Base-by-base conservation (phyloP, 331 rosid species). In the Dryas integrifolia region DNA sequence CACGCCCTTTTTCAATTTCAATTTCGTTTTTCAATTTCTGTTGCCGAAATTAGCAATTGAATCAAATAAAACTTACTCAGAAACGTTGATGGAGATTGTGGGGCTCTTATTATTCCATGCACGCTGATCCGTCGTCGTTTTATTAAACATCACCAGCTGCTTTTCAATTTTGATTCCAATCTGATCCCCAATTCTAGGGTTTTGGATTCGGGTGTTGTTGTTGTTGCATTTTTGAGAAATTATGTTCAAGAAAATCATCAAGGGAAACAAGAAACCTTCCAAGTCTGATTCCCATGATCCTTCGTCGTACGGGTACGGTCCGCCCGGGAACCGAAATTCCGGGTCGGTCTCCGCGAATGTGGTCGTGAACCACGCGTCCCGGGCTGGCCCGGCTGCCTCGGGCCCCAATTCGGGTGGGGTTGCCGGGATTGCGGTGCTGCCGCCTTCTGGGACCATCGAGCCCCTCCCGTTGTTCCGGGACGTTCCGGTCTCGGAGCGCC, bases 241-340 rank as follows among this genome's bases (percentile, higher is more conserved):
- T 68, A 94, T 94, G 98, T 91, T 94, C 64, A 89, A 87, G 92
- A 88, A 86, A 76, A 85, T 94, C 67, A 94, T 91, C 82, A 94
- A 89, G 67, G 96, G 91, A 65, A 89, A 88, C 38, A 83, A 86
- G 40, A 94, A 94, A 92, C 88, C 92, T 87, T 82, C 97, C 76
- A 94, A 88, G 79, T 85, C 97, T 15, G 98, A 94, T 50, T 70
- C 84, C 0, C 79, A 60, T 70, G 96, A 92, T 69, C 74, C 88
- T 13, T 77, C 85, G 4, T 11, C 75, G 3, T 88, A 72, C 58
- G 86, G 81, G 50, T 75, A 67, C 26, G 91, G 84, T 7, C 89
- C 75, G 13, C 48, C 88, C 9, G 86, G 53, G 70, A 83, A 64
- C 73, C 78, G 88, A 1, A 83, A 75, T 69, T 70, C 89, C 7